Conservation (phyloP, 352 stramenopile species). For the Globisporangium okanoganense region DNA sequence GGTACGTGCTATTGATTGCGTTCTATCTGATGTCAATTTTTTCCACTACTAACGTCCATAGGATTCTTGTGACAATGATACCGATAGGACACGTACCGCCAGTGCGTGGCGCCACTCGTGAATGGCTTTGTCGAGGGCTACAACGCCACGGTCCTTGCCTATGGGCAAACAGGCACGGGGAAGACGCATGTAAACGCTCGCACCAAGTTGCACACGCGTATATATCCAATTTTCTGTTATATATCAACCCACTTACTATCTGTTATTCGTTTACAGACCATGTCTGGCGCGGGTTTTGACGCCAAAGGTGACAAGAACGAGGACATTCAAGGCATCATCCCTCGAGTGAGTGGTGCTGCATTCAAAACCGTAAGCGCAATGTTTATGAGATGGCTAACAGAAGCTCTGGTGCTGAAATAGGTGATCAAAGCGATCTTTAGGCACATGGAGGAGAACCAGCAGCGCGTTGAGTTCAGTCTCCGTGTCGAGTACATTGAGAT, state of each 20-base stretch:
- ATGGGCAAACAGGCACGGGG: slow-evolving; percentile 87
- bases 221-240: too few species aligned
- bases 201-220: too few species aligned
- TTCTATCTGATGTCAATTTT: not conserved
- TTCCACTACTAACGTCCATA: not conserved
- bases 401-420: slow-evolving; percentile 8
- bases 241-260: too few species aligned
- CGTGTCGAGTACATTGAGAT: slow-evolving; percentile 97
- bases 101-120: slow-evolving; percentile 65
- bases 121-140: slow-evolving; percentile 80
- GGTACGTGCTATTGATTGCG: slow-evolving; percentile 21
- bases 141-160: slow-evolving; percentile 81
- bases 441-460: slow-evolving; percentile 41
- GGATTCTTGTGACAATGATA: not conserved
- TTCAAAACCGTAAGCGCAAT: not conserved
- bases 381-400: not conserved
- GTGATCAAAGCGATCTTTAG: slow-evolving; percentile 75
- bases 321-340: slow-evolving; percentile 81
- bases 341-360: slow-evolving; percentile 41
- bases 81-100: slow-evolving; percentile 57
- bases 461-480: slow-evolving; percentile 79
- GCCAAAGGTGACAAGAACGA: slow-evolving; percentile 50
- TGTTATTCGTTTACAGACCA: slow-evolving; percentile 47
- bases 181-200: slow-evolving; percentile 79
- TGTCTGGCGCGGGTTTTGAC: slow-evolving; percentile 72